A percentile compares a stretch with the other conserved stretches of the same genome.
Evolutionary conservation across 1,284 basidiomycete species (phyloP).

Genomic region (Earliella scabrosa): DNA sequence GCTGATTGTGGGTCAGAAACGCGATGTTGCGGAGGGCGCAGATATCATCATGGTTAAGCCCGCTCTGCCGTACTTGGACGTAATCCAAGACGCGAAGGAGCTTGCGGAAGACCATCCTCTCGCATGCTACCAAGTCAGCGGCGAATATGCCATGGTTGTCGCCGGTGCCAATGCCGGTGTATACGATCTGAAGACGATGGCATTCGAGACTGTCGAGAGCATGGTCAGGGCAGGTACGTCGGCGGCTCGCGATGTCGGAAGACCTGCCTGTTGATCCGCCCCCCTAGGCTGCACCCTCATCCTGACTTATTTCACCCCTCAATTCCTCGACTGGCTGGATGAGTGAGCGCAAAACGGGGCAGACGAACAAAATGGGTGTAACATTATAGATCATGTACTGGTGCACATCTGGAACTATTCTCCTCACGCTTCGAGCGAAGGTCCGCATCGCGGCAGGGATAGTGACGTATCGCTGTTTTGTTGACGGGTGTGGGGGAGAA

Average conservation of each 20-base stretch:
- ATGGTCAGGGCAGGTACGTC: conserved; percentile 88
- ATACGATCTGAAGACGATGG: conserved; percentile 91
- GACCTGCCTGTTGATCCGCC: not conserved
- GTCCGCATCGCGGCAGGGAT: too few relatives aligned
- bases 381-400: not conserved
- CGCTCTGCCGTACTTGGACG: conserved; percentile 93
- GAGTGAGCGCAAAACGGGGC: conserved; percentile 29
- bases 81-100: conserved; percentile 87
- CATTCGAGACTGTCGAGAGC: conserved; percentile 89
- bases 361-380: not conserved
- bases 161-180: conserved; percentile 94
- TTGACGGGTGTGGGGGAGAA: too few relatives aligned
- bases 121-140: conserved; percentile 96
- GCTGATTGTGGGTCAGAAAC: conserved; percentile 47
- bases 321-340: conserved; percentile 91
- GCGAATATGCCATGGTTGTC: conserved; percentile 96
- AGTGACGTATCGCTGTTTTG: too few relatives aligned
- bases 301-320: conserved; percentile 94
- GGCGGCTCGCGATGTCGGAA: not conserved
- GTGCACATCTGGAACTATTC: not conserved
- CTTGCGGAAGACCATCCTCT: conserved; percentile 87
- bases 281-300: conserved; percentile 83
- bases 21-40: conserved; percentile 93
- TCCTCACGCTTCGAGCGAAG: too few relatives aligned
- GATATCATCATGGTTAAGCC: conserved; percentile 99